Base-by-base conservation (phyloP, 306 rosid species). In the Dryas octopetala region DNA sequence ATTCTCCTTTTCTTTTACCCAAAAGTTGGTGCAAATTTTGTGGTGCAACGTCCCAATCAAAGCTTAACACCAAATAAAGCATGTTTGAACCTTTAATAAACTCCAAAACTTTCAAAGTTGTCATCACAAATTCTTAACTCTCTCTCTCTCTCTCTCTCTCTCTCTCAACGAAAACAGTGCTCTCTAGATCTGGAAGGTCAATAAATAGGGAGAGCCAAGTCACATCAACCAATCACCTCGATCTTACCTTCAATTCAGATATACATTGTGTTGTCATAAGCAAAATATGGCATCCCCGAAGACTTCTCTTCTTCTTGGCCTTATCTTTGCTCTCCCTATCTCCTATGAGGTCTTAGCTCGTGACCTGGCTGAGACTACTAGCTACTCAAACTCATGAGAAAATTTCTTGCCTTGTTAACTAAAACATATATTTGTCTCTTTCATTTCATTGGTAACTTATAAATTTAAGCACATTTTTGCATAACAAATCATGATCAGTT, bases 161-260 rank as follows among this genome's bases (percentile, higher is more conserved):
- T 32, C 38, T 1, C 15, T 43, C 5, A 4, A 28, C 40, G 15
- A 58, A 14, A 3, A 7, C 26, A 32, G 14, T 5, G 26, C 12
- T 13, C 47, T 12, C 15, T 38, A 19, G 19, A 19, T 19, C 7
- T 11, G 0, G 7, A 57, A 49, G 32, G 26, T 68, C 46, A 49
- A 68, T 68, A 68, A 50, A 67, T 47, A 67, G 57, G 58, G 71
- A 67, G 6, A 7, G 14, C 73, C 47, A 68, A 49, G 7, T 58
- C n/a, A n/a, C 28, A 68, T 32, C 47, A 50, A 4, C n/a, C n/a
- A 51, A 48, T 28, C 71, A 26, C 52, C 50, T 23, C 54, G 23
- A 23, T 23, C 23, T 47, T 47, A 8, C 3, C 51, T 47, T 11
- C 0, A 2, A 47, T 47, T 11, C 2, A 8, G 5, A 47, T 47